A percentile compares a stretch with the other conserved stretches of the same genome.
Conservation (phyloP, 331 rosid species). For the Cydonia oblonga region DNA sequence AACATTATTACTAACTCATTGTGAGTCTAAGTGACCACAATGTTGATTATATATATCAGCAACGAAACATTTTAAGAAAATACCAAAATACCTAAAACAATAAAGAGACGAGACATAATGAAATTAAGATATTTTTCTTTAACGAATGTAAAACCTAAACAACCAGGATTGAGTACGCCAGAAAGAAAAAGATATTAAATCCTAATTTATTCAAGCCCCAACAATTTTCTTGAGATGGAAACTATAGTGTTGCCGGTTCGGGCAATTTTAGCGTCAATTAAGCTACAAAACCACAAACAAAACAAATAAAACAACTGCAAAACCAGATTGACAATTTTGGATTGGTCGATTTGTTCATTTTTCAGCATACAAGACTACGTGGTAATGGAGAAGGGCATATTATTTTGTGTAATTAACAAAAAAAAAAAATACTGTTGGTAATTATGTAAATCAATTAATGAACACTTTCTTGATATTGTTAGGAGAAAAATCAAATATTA, state of each 20-base stretch:
- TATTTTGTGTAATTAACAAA: not conserved
- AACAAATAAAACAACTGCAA: no score
- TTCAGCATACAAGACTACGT: not conserved
- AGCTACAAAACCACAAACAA: no score
- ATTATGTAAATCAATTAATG: not conserved
- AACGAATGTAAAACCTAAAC: no score
- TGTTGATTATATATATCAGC: not conserved
- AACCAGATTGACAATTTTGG: not conserved
- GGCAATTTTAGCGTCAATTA: not conserved
- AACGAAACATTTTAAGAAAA: not conserved
- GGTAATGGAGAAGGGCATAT: no score
- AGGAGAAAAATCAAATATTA: not conserved
- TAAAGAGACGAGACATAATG: not conserved
- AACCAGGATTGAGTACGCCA: no score
- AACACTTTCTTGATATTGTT: not conserved
- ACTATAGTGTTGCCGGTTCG: no score
- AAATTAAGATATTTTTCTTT: no score
- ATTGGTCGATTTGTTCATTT: no score
- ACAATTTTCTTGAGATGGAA: not conserved
- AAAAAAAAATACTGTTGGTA: not conserved
- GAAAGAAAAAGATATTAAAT: no score
- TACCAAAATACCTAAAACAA: not conserved
- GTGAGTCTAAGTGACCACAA: no score
- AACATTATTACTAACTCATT: no score
- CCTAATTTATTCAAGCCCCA: no score